Evolutionary conservation across 192 early-diverging fungal genomes (phyloP), one percentile per base, ranked within the genome.

Genomic region (Diversispora eburnea): DNA sequence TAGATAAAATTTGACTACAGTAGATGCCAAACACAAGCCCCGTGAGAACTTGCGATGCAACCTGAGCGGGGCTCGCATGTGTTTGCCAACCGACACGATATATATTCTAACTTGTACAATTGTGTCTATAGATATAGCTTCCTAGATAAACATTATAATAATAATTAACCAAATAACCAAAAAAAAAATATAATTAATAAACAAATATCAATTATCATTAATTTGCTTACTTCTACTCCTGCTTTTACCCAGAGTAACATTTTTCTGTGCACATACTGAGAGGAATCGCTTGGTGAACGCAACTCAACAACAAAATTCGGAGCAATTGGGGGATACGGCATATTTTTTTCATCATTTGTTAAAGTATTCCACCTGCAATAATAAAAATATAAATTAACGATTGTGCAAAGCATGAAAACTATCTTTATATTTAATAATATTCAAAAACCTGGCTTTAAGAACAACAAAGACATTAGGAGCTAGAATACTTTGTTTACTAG

Each of bases 1-100:
- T 89, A 98, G 93, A n/a, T n/a, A n/a, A n/a, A n/a, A n/a, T 92
- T 99, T 98, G 84, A 96, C 94, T 76, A 98, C 91, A 79, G n/a
- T n/a, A n/a, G n/a, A 33, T 33, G 25, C 3, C 48, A 2, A 49
- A 49, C 7, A 49, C 48, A 49, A 49, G 3, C 48, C 13, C 48
- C 3, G 48, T 0, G 48, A 49, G 48, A 49, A 49, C 48, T 49
- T 49, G 48, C 13, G 48, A 49, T 49, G 3, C 48, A 49, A 49
- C 13, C 13, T 8, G 48, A 49, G 48, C 3, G 7, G 48, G 48
- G 13, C 13, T 13, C 13, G 8, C 13, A 2, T 51, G 8, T 5
- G 49, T 3, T 60, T 60, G 4, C 58, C 58, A 60, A 39, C 9
- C 58, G n/a, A 60, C 33, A 17, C n/a, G 1, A 39, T 60, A 60